Percentiles rank a stretch among this genome's conserved stretches.
Conservation (phyloP, 352 stramenopile genomes). For the Phytophthora pisi region DNA sequence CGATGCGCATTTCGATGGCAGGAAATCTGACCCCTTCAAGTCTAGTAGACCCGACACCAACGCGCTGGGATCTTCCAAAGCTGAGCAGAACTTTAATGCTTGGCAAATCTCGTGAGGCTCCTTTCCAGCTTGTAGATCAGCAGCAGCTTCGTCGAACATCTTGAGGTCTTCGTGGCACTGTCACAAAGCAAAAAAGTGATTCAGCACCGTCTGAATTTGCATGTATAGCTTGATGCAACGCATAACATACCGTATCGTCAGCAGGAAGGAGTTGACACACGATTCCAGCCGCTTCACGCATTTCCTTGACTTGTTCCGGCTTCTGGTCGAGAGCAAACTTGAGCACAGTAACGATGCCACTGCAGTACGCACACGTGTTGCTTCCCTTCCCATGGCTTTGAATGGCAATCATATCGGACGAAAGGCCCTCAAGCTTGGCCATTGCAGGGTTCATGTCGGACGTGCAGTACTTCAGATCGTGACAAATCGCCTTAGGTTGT, state of each 20-base stretch:
- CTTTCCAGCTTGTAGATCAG: slow-evolving; percentile 58
- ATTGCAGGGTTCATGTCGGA: slow-evolving; percentile 23
- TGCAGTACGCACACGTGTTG: slow-evolving; percentile 70
- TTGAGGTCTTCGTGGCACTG: slow-evolving; percentile 74
- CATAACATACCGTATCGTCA: slow-evolving; percentile 56
- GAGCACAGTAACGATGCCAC: slow-evolving; percentile 63
- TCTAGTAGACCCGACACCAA: slow-evolving; percentile 46
- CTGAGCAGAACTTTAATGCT: slow-evolving; percentile 54
- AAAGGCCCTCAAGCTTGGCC: slow-evolving; percentile 19
- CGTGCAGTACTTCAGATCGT: slow-evolving; percentile 70
- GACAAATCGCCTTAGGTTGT: slow-evolving; percentile 60
- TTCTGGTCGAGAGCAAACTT: slow-evolving; percentile 61
- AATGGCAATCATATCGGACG: slow-evolving; percentile 16
- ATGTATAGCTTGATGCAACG: too few species aligned
- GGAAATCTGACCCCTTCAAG: slow-evolving; percentile 47
- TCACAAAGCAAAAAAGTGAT: neutral
- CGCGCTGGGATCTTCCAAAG: slow-evolving; percentile 10
- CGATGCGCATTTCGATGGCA: slow-evolving; percentile 49
- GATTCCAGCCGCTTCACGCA: slow-evolving; percentile 66
- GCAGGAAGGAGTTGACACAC: slow-evolving; percentile 68
- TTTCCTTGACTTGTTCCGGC: slow-evolving; percentile 63
- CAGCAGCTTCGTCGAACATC: slow-evolving; percentile 66
- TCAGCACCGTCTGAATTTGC: neutral
- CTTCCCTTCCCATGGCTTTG: slow-evolving; percentile 19
- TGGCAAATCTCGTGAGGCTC: slow-evolving; percentile 65